Conservation (phyloP, 192 early-diverging fungal species). For the Lunasporangiospora selenospora region DNA sequence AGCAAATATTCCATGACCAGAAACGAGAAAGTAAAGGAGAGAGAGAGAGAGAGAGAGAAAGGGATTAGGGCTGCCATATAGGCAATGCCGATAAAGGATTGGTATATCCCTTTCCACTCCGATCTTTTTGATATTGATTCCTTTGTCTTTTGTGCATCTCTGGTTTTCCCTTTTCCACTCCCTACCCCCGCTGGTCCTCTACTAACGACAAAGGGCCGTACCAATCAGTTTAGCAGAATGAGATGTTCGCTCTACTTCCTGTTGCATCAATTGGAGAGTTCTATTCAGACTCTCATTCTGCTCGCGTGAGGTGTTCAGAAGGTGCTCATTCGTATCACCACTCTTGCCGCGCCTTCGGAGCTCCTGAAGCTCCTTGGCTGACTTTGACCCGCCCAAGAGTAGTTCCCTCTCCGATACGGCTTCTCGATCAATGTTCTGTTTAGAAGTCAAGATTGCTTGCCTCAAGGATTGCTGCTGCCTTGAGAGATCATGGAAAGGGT, state of each 20-base stretch:
- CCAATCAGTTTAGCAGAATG: constrained; percentile 62
- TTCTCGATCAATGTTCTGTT: constrained; percentile 54
- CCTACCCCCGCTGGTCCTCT: too few species aligned
- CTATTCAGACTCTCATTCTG: constrained; percentile 64
- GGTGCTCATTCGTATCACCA: constrained; percentile 49
- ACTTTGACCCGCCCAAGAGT: constrained; percentile 33
- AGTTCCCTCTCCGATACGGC: constrained; percentile 54
- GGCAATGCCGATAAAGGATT: too few species aligned
- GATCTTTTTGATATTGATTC: too few species aligned
- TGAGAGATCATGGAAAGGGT: too few species aligned
- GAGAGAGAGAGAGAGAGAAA: too few species aligned
- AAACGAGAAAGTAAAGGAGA: not conserved
- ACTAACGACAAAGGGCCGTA: too few species aligned
- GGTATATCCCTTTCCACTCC: too few species aligned
- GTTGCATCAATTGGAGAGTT: constrained; percentile 66
- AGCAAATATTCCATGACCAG: not conserved
- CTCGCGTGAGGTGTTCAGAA: constrained; percentile 59
- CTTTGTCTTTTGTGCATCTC: too few species aligned
- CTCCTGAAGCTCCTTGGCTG: constrained; percentile 45
- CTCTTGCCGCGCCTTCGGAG: constrained; percentile 46
- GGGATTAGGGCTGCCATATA: too few species aligned
- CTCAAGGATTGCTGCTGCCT: constrained; percentile 59
- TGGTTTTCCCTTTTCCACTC: too few species aligned
- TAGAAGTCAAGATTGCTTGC: constrained; percentile 57
- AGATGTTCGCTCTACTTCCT: constrained; percentile 69